Evolutionary conservation across 106 monocot genomes (phyloP), one percentile per base, ranked within the genome.

Genomic region (Allium fistulosum): DNA sequence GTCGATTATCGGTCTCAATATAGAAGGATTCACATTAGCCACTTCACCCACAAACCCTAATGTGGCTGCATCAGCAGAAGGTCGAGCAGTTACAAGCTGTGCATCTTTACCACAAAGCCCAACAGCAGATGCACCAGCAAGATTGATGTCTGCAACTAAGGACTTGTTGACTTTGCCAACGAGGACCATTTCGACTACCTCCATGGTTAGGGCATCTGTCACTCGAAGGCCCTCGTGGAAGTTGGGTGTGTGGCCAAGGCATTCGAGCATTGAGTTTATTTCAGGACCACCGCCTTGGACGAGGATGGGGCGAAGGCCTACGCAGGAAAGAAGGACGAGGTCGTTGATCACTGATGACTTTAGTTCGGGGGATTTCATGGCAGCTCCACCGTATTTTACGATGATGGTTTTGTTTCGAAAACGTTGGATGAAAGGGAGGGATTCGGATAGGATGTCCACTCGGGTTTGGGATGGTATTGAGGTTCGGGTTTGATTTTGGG

Each of bases 171-270:
- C 89, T 74, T 87, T 84, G 12, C 97, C 92, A 47, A 79, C 88
- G 70, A 92, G 97, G 62, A 97, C 92, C 97, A 92, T 97, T 84
- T 90, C 87, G 49, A 92, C 97, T 69, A 97, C 82, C 74, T 97
- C 97, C 97, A 92, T 97, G 57, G 97, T 92, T 53, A 76, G 50
- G 62, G 80, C 88, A 68, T 97, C 97, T 15, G 92, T 97, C 64
- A 97, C 88, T 69, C 97, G 88, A 65, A 97, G 89, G 46, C 97
- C 92, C 70, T 97, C 71, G 71, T 67, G 80, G 75, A 97, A 97
- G 62, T 75, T 69, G 48, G 92, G 82, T 80, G 80, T 69, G 74
- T 84, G 73, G 69, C 78, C 84, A 50, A 90, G 79, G 51, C 88
- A 80, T 51, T 26, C 27, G 68, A 97, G 84, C 89, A 80, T 83